Evolutionary conservation across 345 rosid genomes (phyloP).

Genomic region (Psidium friedrichsthalianum): DNA sequence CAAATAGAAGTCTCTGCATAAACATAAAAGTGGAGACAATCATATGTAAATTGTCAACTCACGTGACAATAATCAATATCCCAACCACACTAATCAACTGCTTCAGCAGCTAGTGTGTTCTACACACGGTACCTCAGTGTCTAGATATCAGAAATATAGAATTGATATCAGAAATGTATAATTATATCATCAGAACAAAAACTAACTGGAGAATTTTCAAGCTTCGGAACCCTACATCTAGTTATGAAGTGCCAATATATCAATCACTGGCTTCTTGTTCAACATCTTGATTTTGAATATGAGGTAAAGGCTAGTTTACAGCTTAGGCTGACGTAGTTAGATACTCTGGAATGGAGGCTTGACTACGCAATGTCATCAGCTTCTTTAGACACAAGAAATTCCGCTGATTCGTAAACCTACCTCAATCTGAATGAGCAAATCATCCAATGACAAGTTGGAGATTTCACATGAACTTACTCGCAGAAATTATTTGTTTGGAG

Average conservation of each 20-base stretch:
- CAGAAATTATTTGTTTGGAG: neutral
- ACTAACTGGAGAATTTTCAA: neutral
- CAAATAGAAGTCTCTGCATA: neutral
- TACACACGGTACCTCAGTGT: neutral
- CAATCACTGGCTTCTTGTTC: neutral
- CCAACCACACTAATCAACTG: neutral
- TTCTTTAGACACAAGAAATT: neutral
- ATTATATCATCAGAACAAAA: neutral
- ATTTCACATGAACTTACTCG: neutral
- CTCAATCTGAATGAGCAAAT: neutral
- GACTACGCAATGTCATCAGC: neutral
- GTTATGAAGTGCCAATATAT: neutral
- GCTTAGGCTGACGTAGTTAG: neutral
- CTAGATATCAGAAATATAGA: neutral
- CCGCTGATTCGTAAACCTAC: neutral
- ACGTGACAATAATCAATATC: neutral
- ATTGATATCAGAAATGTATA: neutral
- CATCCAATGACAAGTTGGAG: neutral
- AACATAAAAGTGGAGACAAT: neutral
- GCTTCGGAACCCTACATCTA: neutral
- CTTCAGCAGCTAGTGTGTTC: neutral
- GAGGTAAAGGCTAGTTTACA: neutral
- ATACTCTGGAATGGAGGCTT: neutral
- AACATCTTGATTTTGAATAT: neutral
- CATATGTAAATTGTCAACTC: neutral